phyloP scores from a whole-genome alignment of 208 protist species.

The Leishmania major region DNA sequence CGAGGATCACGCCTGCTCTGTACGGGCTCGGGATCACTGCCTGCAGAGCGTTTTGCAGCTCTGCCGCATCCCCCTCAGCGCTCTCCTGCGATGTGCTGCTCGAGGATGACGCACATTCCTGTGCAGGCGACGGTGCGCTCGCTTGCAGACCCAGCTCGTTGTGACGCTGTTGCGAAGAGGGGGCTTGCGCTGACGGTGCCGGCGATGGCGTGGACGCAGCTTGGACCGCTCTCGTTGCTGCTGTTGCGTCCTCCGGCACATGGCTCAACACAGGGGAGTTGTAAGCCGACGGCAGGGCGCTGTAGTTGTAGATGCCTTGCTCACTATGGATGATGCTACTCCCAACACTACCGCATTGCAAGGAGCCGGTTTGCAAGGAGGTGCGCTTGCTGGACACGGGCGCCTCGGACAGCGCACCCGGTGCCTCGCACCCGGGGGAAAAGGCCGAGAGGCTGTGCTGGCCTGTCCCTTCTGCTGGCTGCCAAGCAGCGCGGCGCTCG shows the following conservation, averaged over 20 bases:
- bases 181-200: neutral
- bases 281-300: conserved; percentile 18
- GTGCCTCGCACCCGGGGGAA: neutral
- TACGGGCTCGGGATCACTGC: neutral
- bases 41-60: neutral
- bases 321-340: conserved; percentile 33
- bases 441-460: conserved; percentile 1
- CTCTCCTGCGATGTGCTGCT: conserved; percentile 3
- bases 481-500: neutral
- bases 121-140: neutral
- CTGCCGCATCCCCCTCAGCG: neutral
- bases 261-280: conserved; percentile 29
- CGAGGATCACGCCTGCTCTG: conserved; percentile 22
- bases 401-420: neutral
- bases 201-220: neutral
- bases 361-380: neutral
- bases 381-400: neutral
- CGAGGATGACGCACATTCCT: neutral
- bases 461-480: neutral
- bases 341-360: neutral
- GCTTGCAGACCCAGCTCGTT: conserved; percentile 12
- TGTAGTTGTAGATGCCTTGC: conserved; percentile 29
- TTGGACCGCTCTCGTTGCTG: neutral
- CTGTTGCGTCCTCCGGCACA: conserved; percentile 8
- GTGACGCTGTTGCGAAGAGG: neutral